These are phyloP conservation scores for Lichina pygmaea DNA, from an alignment of 495 filamentous ascomycete species.

Conservation along the genomic window DNA sequence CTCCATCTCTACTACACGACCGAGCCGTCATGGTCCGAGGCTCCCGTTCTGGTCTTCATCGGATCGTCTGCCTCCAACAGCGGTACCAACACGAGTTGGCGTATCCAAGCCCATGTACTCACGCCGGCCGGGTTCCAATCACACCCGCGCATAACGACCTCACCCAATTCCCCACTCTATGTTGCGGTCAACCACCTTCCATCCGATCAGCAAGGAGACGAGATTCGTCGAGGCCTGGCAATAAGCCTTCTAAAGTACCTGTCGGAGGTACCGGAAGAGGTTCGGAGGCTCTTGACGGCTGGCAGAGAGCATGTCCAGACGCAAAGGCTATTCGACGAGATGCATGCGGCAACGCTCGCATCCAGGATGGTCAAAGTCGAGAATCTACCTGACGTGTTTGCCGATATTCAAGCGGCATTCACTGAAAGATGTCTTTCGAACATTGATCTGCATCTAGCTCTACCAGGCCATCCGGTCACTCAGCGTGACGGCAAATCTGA, in stretches of 20 bases:
- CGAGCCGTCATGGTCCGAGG: constrained; percentile 47
- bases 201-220: constrained; percentile 78
- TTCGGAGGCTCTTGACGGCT: constrained; percentile 29
- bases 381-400: constrained; percentile 40
- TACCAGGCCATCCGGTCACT: constrained; percentile 46
- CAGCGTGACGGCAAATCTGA: constrained; percentile 21
- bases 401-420: constrained; percentile 40
- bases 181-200: constrained; percentile 77
- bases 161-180: constrained; percentile 86
- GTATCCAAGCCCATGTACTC: constrained; percentile 81
- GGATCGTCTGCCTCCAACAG: constrained; percentile 62
- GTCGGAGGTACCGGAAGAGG: constrained; percentile 46
- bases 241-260: constrained; percentile 89
- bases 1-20: constrained; percentile 58
- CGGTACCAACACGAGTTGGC: constrained; percentile 61
- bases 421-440: constrained; percentile 53
- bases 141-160: constrained; percentile 72
- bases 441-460: constrained; percentile 67
- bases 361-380: constrained; percentile 57
- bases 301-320: constrained; percentile 26
- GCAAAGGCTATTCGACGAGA: constrained; percentile 56
- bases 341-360: constrained; percentile 77
- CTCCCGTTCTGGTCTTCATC: constrained; percentile 58
- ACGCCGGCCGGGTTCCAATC: constrained; percentile 65
- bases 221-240: constrained; percentile 65